Conservation (phyloP, 73 alveolate genomes). For the Paramecium primaurelia region DNA sequence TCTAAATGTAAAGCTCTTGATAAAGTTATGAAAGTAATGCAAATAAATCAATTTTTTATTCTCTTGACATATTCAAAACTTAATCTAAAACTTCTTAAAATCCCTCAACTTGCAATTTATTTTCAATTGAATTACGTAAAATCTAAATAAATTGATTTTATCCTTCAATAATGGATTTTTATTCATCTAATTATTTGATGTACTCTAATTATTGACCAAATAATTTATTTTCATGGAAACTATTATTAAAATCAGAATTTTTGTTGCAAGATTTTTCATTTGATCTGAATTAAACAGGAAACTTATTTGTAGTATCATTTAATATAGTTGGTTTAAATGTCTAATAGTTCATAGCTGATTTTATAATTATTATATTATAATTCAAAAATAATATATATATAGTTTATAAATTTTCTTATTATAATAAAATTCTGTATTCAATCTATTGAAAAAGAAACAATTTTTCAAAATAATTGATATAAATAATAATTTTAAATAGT, state of each 20-base stretch:
- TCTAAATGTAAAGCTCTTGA: background rate
- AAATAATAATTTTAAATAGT: too few species aligned
- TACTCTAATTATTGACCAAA: background rate
- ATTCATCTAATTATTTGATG: background rate
- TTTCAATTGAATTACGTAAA: background rate
- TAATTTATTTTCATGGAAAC: background rate
- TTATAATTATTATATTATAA: background rate
- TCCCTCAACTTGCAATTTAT: background rate
- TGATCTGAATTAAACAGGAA: background rate
- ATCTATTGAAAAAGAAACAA: too few species aligned
- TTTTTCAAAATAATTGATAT: too few species aligned
- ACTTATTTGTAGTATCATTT: background rate
- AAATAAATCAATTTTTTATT: slow-evolving; percentile 35
- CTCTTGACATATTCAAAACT: slow-evolving; percentile 43
- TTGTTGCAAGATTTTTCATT: background rate
- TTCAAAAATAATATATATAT: background rate
- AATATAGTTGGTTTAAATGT: background rate
- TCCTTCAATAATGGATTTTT: background rate
- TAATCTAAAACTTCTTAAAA: background rate
- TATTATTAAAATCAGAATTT: background rate
- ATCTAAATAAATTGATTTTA: slow-evolving; percentile 23
- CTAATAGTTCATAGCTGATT: background rate
- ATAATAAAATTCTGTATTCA: too few species aligned
- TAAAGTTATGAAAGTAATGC: background rate
- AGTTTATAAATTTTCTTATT: background rate